Evolutionary conservation across 2,329 filamentous ascomycete genomes (phyloP), one percentile per base, ranked within the genome.

Genomic region (Celoporthe dispersa): DNA sequence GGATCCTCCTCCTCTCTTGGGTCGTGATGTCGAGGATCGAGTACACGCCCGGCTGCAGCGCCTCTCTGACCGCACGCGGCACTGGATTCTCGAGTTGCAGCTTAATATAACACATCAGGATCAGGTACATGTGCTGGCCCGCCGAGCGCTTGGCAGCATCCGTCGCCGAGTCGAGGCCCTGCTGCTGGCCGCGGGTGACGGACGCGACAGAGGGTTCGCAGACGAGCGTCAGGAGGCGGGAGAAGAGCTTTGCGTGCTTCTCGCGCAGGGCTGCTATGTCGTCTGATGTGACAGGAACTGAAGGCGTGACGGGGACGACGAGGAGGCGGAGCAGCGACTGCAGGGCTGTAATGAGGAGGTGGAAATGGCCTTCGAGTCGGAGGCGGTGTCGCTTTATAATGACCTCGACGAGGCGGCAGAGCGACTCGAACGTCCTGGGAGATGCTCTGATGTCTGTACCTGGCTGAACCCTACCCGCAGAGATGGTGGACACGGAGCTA

Each of bases 341-440:
- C 70, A 91, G 79, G 2, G 83, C 79, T 48, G 83, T 79, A 62
- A 89, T 78, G 6, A 90, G 81, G 60, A 90, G 79, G 75, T 90
- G 88, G 74, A 88, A 88, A 72, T 89, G 88, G 1, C 88, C 88
- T 74, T 90, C 85, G 1, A 91, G 81, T 12, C 89, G 87, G 59
- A 88, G 81, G 5, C 89, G 82, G 77, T 91, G 87, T 63, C 87
- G 86, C 75, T 85, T 85, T 75, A 91, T 85, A 51, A 91, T 79
- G 31, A 82, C 79, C 68, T 88, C 86, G 28, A 88, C 79, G 11
- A 91, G 80, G 67, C 82, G 84, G 79, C 85, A 89, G 22, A 87
- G 78, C 75, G 80, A 80, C 1, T 80, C 75, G 75, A 83, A 89
- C 0, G 82, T 77, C 7, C 80, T 78, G 8, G 80, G 76, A 0